Evolutionary conservation across 805 yeast genomes (phyloP), one percentile per base, ranked within the genome.

Genomic region (Clavispora carvajalis): DNA sequence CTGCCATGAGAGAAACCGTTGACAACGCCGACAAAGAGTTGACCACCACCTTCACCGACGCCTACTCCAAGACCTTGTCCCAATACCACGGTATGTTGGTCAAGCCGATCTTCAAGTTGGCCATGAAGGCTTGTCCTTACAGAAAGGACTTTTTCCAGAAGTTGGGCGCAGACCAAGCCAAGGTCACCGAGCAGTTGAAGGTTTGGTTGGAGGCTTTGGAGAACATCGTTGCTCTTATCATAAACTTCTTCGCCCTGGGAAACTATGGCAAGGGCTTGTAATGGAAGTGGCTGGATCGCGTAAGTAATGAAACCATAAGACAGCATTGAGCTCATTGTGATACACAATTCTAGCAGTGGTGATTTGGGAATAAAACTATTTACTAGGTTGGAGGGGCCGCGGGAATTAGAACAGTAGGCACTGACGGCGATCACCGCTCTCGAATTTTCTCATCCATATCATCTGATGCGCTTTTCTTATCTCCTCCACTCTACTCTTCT

Each of bases 41-140:
- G 59, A 69, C 83, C 41, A 77, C 73, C 57, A 79, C 95, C 23
- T 88, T 88, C 72, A 85, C 89, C 39, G 84, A 81, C 53, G 85
- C 95, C n/a, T 88, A 88, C 69, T 57, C 73, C 47, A 84, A 82
- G 66, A 88, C 96, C 5, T 74, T 88, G 59, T 74, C 83, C 44
- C 80, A 88, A 63, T 82, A 79, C 66, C 96, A 88, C 67, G 80
- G 82, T 39, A 77, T 88, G 75, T 69, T 88, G 55, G 73, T 88
- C 47, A 84, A 82, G 57, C 95, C 95, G 21, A 79, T 89, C 39
- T 88, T 88, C 77, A 86, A 86, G 67, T 73, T 89, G 60, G 96
- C 96, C 36, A 89, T 88, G 96, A 85, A 85, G 63, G 95, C 95
- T 2, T 86, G 95, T 63, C 96, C 96, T 10, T 89, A 86, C 66